A percentile compares a stretch with the other conserved stretches of the same genome.
Conservation (phyloP, 1,139 yeast species). For the Scheffersomyces titani region DNA sequence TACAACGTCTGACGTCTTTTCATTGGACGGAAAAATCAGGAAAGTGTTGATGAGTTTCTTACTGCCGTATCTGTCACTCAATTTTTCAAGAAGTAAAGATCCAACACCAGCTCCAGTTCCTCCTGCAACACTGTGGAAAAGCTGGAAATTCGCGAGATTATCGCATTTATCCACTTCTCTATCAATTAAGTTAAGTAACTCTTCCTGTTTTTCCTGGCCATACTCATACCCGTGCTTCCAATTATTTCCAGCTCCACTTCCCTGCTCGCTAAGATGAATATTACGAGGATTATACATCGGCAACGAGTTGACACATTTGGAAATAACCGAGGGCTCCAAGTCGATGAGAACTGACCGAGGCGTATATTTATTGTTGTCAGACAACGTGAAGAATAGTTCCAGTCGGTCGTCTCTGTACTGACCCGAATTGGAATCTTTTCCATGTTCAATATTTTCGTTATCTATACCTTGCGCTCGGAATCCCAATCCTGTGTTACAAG, state of each 20-base stretch:
- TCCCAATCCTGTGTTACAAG: slow-evolving; percentile 7
- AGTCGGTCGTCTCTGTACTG: slow-evolving; percentile 64
- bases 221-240: slow-evolving; percentile 91
- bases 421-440: slow-evolving; percentile 16
- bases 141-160: slow-evolving; percentile 84
- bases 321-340: slow-evolving; percentile 87
- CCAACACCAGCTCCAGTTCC: slow-evolving; percentile 98
- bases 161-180: slow-evolving; percentile 92
- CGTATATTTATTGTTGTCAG: slow-evolving; percentile 72
- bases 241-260: slow-evolving; percentile 92
- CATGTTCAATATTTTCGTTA: slow-evolving; percentile 3
- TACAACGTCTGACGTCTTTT: slow-evolving; percentile 84
- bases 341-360: slow-evolving; percentile 88
- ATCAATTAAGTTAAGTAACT: slow-evolving; percentile 78
- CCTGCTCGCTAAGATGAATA: slow-evolving; percentile 74
- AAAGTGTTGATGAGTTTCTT: slow-evolving; percentile 85
- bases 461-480: slow-evolving; percentile 7
- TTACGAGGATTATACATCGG: slow-evolving; percentile 85
- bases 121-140: slow-evolving; percentile 96
- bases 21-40: slow-evolving; percentile 81
- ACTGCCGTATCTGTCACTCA: slow-evolving; percentile 76
- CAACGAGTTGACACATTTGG: slow-evolving; percentile 57
- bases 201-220: slow-evolving; percentile 71
- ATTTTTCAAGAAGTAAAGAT: slow-evolving; percentile 71
- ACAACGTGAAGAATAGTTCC: slow-evolving; percentile 78